Evolutionary conservation across 1,284 basidiomycete genomes (phyloP).

Genomic region (Heterobasidion occidentale): DNA sequence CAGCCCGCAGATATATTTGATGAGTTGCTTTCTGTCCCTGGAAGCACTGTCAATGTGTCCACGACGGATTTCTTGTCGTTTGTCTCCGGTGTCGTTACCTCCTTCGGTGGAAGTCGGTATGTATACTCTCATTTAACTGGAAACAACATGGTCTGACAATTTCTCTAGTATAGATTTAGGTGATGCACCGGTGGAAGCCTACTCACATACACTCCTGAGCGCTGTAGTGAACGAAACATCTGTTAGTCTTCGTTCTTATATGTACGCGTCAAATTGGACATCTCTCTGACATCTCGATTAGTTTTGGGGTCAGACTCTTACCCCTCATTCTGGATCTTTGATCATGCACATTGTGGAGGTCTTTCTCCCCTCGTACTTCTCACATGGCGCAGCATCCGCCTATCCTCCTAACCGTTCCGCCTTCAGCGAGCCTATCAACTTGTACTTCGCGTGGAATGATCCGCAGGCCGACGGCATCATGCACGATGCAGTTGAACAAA

Average conservation of each 20-base stretch:
- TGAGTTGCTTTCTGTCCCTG: neutral
- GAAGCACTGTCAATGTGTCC: too few relatives aligned
- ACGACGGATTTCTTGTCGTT: too few relatives aligned
- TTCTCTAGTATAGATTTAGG: too few relatives aligned
- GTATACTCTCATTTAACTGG: too few relatives aligned
- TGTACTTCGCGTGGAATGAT: constrained; percentile 10
- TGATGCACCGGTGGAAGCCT: too few relatives aligned
- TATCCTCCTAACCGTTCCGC: constrained; percentile 13
- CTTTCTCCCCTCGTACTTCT: constrained; percentile 5
- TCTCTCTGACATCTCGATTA: neutral
- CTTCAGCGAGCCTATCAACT: constrained; percentile 9
- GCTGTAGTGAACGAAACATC: too few relatives aligned
- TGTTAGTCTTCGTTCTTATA: too few relatives aligned
- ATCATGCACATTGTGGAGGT: constrained; percentile 7
- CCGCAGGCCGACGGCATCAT: constrained; percentile 5
- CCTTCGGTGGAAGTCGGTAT: too few relatives aligned
- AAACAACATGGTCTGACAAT: too few relatives aligned
- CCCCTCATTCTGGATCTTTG: constrained; percentile 15
- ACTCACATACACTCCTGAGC: too few relatives aligned
- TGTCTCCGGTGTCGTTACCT: too few relatives aligned
- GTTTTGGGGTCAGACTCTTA: constrained; percentile 7
- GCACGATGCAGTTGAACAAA: constrained; percentile 7
- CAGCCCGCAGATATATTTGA: constrained; percentile 9
- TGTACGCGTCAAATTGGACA: too few relatives aligned
- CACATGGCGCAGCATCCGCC: constrained; percentile 10